Conservation (phyloP, 345 rosid genomes). For the Eucalyptus decipiens region DNA sequence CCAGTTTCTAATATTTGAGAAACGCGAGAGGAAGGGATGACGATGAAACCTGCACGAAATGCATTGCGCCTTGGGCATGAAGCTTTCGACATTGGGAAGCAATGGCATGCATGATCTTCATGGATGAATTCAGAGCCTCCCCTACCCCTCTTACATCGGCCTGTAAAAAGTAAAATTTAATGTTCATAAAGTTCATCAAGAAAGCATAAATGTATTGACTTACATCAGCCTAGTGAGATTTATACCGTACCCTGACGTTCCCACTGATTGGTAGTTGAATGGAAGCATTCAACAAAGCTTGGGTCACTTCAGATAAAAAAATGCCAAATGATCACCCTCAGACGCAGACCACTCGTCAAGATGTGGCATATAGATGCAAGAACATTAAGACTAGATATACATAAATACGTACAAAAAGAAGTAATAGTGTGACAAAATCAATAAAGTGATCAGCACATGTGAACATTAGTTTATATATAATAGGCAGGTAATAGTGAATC, state of each 20-base stretch:
- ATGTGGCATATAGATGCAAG: constrained; percentile 37
- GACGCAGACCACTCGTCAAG: constrained; percentile 52
- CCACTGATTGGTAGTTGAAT: constrained; percentile 49
- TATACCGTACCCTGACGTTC: constrained; percentile 24
- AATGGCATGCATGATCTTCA: constrained; percentile 48
- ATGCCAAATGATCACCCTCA: constrained; percentile 36
- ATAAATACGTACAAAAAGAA: background rate
- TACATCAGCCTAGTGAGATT: constrained; percentile 28
- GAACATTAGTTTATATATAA: background rate
- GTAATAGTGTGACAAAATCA: background rate
- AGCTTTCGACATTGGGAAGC: constrained; percentile 18
- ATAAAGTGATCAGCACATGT: background rate
- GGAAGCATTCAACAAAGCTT: constrained; percentile 49
- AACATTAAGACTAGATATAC: background rate
- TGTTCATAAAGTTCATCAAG: background rate
- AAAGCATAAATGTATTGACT: background rate
- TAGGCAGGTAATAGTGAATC: background rate
- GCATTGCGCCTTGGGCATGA: constrained; percentile 41
- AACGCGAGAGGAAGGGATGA: background rate
- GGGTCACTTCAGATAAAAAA: constrained; percentile 38
- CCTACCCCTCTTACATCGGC: constrained; percentile 44
- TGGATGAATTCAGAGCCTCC: constrained; percentile 49
- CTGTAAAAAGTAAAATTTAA: constrained; percentile 10
- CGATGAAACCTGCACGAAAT: background rate
- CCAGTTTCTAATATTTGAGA: background rate